phyloP scores from a whole-genome alignment of 169 alveolate genomes.

The Plasmodium falciparum region DNA sequence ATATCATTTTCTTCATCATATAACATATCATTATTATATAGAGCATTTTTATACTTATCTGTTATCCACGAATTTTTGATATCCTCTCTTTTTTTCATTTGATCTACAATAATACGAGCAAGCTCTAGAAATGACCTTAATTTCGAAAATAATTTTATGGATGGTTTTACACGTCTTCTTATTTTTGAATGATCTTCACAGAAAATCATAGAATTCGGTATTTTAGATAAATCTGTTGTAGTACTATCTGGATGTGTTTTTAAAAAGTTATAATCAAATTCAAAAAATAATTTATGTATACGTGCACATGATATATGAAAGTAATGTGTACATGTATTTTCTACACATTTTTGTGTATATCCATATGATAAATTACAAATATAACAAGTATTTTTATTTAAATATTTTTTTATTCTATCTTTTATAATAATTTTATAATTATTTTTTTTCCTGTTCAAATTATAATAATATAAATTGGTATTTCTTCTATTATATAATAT shows the following conservation, averaged over 20 bases:
- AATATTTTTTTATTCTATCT: conserved; percentile 59
- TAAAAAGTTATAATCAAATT: conserved; percentile 65
- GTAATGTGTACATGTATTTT: conserved; percentile 40
- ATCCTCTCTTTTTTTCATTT: conserved; percentile 70
- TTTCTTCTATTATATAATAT: neutral
- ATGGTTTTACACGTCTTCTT: conserved; percentile 51
- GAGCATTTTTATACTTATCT: neutral
- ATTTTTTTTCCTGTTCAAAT: conserved; percentile 46
- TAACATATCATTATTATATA: neutral
- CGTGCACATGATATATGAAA: conserved; percentile 71
- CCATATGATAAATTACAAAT: conserved; percentile 68
- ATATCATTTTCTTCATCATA: neutral
- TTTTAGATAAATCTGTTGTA: conserved; percentile 13
- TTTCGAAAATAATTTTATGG: conserved; percentile 53
- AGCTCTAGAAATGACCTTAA: conserved; percentile 58
- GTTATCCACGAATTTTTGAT: conserved; percentile 57
- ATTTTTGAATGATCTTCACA: conserved; percentile 62
- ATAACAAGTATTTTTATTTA: conserved; percentile 54
- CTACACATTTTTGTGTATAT: conserved; percentile 72
- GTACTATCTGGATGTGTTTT: conserved; percentile 39
- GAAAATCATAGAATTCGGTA: conserved; percentile 28
- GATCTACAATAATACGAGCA: conserved; percentile 60
- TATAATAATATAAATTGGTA: conserved; percentile 23
- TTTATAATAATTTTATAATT: conserved; percentile 55
- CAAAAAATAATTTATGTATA: conserved; percentile 54